Base-by-base conservation (phyloP, 2,329 filamentous ascomycete species). In the Penicillium thymicola region DNA sequence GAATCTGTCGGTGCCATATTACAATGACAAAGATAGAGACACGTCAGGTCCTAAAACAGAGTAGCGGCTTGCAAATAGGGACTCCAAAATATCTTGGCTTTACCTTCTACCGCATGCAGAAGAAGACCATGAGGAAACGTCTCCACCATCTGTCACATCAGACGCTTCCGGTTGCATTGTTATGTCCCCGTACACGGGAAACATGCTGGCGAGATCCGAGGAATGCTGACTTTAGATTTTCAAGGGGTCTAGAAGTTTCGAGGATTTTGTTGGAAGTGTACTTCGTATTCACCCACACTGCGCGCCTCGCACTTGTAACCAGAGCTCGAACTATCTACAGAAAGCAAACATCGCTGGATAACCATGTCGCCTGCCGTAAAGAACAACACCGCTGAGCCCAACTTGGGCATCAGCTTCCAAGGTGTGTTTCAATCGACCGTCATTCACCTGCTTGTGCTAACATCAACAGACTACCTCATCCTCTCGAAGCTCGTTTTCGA, bases 401-500 rank as follows among this genome's bases (percentile, higher is more conserved):
- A 67, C 34, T 44, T 69, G 51, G 64, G 68, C 40, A 63, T 69
- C 40, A 65, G 65, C 54, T 66, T 68, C 48, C 66, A 67, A 55
- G 67, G 67, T 68, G 11, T 13, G 53, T 25, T 8, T 13, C 8
- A 2, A 14, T 2, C 3, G 16, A 9, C 40, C 5, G 0, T 4
- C 11, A 23, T 41, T n/a, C 2, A 41, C 8, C 32, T 18, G 21
- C 25, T 11, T 2, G 16, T 23, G 44, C 55, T 65, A 40, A 66
- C 23, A 11, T n/a, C 5, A 23, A 30, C 16, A 75, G 73, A 75
- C 54, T 72, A 69, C 47, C 58, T 72, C n/a, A 61, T 65, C 27
- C 62, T 74, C 14, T 68, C 69, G 8, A 71, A 71, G 37, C 60
- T 73, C 5, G 63, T 70, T 25, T 78, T 76, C 51, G 75, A 78